Conservation (phyloP, 805 yeast genomes). For the Zygosaccharomyces siamensis region DNA sequence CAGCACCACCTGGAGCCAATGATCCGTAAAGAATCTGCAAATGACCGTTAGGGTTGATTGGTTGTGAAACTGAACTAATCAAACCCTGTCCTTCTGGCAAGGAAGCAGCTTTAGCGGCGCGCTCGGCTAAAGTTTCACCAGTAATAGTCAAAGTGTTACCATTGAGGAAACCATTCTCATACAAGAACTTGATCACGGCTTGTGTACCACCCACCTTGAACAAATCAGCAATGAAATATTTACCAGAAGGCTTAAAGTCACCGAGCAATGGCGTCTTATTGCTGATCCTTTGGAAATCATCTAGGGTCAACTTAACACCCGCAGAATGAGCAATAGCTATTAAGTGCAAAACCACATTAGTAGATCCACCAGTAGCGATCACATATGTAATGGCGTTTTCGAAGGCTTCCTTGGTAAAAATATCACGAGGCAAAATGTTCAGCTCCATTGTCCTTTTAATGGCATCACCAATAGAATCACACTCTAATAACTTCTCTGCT, state of each 20-base stretch:
- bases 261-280: constrained; percentile 93
- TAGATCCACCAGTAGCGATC: constrained; percentile 97
- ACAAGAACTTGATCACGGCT: constrained; percentile 85
- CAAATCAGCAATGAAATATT: constrained; percentile 95
- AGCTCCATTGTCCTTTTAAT: constrained; percentile 70
- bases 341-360: constrained; percentile 92
- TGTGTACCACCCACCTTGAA: constrained; percentile 92
- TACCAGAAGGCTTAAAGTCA: constrained; percentile 97
- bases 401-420: constrained; percentile 86
- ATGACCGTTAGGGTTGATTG: constrained; percentile 89
- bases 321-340: constrained; percentile 86
- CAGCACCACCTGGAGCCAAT: constrained; percentile 92
- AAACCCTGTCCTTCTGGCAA: constrained; percentile 80
- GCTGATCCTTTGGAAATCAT: constrained; percentile 92
- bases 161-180: constrained; percentile 77
- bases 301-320: constrained; percentile 81
- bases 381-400: constrained; percentile 92
- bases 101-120: constrained; percentile 54
- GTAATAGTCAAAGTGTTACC: constrained; percentile 82
- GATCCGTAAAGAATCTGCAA: constrained; percentile 90
- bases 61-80: constrained; percentile 67
- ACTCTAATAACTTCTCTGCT: constrained; percentile 68
- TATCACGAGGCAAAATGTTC: constrained; percentile 81
- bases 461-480: constrained; percentile 78
- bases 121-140: constrained; percentile 73